These are phyloP conservation scores for Botrytis porri DNA, from an alignment of 2,329 filamentous ascomycete genomes.

Conservation along the genomic window DNA sequence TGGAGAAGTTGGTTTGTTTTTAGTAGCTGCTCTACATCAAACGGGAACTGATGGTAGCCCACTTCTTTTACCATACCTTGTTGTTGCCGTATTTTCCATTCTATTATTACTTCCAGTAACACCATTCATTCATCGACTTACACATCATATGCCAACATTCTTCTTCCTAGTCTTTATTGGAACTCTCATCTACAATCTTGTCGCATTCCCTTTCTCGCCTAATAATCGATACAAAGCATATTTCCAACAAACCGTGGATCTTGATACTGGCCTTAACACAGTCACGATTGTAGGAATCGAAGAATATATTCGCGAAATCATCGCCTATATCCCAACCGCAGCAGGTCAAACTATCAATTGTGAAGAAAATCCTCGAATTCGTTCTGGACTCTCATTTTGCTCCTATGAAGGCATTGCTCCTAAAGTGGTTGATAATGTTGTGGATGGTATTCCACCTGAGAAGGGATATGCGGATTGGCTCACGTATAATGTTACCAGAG, in stretches of 20 bases:
- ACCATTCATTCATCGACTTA: slow-evolving; percentile 84
- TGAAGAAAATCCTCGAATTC: slow-evolving; percentile 40
- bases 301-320: slow-evolving; percentile 63
- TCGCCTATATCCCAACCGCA: slow-evolving; percentile 68
- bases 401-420: slow-evolving; percentile 68
- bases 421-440: slow-evolving; percentile 52
- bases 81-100: slow-evolving; percentile 64
- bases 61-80: slow-evolving; percentile 67
- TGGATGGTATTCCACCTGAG: slow-evolving; percentile 43
- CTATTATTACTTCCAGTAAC: slow-evolving; percentile 72
- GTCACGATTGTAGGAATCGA: slow-evolving; percentile 68
- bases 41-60: slow-evolving; percentile 81
- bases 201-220: slow-evolving; percentile 83
- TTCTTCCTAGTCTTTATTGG: slow-evolving; percentile 69
- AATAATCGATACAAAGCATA: slow-evolving; percentile 80
- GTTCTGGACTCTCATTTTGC: slow-evolving; percentile 61
- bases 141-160: slow-evolving; percentile 76
- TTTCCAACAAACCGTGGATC: slow-evolving; percentile 78
- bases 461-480: slow-evolving; percentile 58
- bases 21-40: slow-evolving; percentile 71
- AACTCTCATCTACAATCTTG: slow-evolving; percentile 81
- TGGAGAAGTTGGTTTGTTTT: slow-evolving; percentile 70
- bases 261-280: slow-evolving; percentile 67
- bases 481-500: slow-evolving; percentile 56
- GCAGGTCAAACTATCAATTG: slow-evolving; percentile 60